phyloP scores from a whole-genome alignment of 176 grass and related monocot species.

The Oryza meridionalis region DNA sequence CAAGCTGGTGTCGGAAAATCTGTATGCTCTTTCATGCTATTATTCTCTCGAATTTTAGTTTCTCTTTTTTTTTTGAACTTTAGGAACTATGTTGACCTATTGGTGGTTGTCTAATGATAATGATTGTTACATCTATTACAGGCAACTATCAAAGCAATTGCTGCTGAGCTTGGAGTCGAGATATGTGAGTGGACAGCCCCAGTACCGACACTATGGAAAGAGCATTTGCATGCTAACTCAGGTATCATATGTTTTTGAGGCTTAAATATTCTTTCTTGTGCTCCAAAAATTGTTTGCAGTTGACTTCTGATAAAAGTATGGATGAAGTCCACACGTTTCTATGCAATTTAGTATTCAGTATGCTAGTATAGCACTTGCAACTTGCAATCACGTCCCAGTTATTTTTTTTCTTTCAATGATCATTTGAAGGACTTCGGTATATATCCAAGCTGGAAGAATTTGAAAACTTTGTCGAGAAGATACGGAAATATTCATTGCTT shows the following conservation, averaged over 20 bases:
- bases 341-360: not conserved
- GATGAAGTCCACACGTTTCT: slow-evolving; percentile 1
- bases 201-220: slow-evolving; percentile 87
- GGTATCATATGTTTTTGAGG: slow-evolving; percentile 49
- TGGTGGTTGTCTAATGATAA: slow-evolving; percentile 33
- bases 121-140: slow-evolving; percentile 44
- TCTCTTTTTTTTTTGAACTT: not conserved
- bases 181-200: slow-evolving; percentile 92
- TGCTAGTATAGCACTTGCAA: slow-evolving; percentile 1
- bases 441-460: slow-evolving; percentile 98
- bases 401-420: slow-evolving; percentile 31
- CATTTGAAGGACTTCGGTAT: slow-evolving; percentile 70
- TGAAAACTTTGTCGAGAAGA: slow-evolving; percentile 82
- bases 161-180: slow-evolving; percentile 64
- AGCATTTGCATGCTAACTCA: slow-evolving; percentile 86
- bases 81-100: slow-evolving; percentile 22
- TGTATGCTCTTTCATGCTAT: slow-evolving; percentile 47
- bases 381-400: slow-evolving; percentile 16
- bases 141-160: slow-evolving; percentile 77
- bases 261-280: slow-evolving; percentile 15
- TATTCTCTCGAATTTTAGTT: slow-evolving; percentile 22
- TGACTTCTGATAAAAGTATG: not conserved
- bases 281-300: slow-evolving; percentile 15
- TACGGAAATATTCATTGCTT: slow-evolving; percentile 86
- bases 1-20: slow-evolving; percentile 96